Percentiles rank a stretch among this genome's conserved stretches.
These are phyloP conservation scores for Mortierella sp. DNA, from an alignment of 371 early-diverging fungal genomes.

Conservation along the genomic window DNA sequence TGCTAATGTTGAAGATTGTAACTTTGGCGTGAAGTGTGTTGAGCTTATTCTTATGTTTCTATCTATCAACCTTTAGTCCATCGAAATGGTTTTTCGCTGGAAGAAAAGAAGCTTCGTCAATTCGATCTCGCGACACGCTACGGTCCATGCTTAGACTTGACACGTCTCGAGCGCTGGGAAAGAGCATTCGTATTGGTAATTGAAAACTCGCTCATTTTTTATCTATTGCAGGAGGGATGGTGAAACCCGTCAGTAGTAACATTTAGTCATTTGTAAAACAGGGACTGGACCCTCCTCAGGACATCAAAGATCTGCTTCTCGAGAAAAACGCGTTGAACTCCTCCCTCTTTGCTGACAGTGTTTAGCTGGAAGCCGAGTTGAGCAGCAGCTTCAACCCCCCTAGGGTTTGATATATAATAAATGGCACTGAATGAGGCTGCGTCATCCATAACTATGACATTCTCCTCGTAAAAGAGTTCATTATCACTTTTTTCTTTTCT, in stretches of 20 bases:
- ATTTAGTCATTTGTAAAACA: slow-evolving; percentile 1
- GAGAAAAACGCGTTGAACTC: slow-evolving; percentile 15
- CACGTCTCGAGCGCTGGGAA: slow-evolving; percentile 64
- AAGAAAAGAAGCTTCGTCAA: slow-evolving; percentile 57
- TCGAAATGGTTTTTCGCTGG: slow-evolving; percentile 39
- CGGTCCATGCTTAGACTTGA: slow-evolving; percentile 59
- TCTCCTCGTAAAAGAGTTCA: too few relatives aligned
- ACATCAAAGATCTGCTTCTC: slow-evolving; percentile 48
- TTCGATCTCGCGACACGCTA: slow-evolving; percentile 60
- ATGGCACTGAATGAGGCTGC: too few relatives aligned
- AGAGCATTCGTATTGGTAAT: slow-evolving; percentile 50
- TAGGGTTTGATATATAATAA: too few relatives aligned
- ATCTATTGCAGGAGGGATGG: neutral
- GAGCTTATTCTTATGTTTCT: neutral
- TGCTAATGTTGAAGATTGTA: neutral
- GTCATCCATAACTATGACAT: too few relatives aligned
- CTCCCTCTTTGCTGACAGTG: slow-evolving; percentile 42
- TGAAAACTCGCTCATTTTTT: neutral
- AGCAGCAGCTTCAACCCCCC: too few relatives aligned
- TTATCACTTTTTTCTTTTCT: neutral
- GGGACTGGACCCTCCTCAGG: slow-evolving; percentile 59
- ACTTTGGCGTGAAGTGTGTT: neutral
- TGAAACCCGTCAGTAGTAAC: neutral
- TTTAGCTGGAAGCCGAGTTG: slow-evolving; percentile 12
- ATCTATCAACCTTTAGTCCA: slow-evolving; percentile 47